Evolutionary conservation across 2,329 filamentous ascomycete genomes (phyloP).

Genomic region (Metarhizium album): DNA sequence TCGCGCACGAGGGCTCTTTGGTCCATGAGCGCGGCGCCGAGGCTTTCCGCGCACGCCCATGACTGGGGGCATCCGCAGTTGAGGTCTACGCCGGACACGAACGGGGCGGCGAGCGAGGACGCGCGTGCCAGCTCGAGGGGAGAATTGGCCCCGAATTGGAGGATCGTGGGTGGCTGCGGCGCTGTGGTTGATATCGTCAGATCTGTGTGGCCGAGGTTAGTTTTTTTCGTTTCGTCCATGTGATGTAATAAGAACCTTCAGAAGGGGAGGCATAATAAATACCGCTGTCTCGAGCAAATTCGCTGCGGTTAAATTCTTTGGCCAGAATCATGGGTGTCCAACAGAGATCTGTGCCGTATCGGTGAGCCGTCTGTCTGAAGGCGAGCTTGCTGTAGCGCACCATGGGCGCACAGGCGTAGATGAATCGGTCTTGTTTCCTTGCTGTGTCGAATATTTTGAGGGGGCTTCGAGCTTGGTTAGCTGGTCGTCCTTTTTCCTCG

Average conservation of each 20-base stretch:
- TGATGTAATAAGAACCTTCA: too few species aligned
- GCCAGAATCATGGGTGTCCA: slow-evolving; percentile 66
- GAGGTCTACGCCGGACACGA: slow-evolving; percentile 53
- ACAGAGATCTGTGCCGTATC: slow-evolving; percentile 54
- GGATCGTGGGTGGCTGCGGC: slow-evolving; percentile 48
- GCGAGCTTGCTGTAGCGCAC: slow-evolving; percentile 59
- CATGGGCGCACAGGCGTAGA: slow-evolving; percentile 57
- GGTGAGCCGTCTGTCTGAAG: slow-evolving; percentile 55
- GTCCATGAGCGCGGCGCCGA: slow-evolving; percentile 61
- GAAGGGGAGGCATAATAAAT: neutral
- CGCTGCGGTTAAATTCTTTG: slow-evolving; percentile 56
- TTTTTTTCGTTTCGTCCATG: neutral
- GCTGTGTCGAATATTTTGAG: slow-evolving; percentile 48
- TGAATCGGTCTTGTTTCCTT: slow-evolving; percentile 38
- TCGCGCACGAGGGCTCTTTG: slow-evolving; percentile 52
- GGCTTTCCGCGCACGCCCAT: slow-evolving; percentile 58
- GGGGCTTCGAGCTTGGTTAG: slow-evolving; percentile 28
- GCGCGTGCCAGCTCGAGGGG: slow-evolving; percentile 52
- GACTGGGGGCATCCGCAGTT: slow-evolving; percentile 66
- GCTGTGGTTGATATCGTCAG: slow-evolving; percentile 47
- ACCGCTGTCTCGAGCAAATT: slow-evolving; percentile 50
- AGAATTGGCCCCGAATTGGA: slow-evolving; percentile 56
- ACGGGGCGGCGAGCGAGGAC: slow-evolving; percentile 49
- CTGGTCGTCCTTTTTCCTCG: neutral
- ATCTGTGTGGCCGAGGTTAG: slow-evolving; percentile 27